Percentiles rank a stretch among this genome's conserved stretches.
phyloP scores from a whole-genome alignment of 164 flowering plant species.

The Umbilicus rupestris region DNA sequence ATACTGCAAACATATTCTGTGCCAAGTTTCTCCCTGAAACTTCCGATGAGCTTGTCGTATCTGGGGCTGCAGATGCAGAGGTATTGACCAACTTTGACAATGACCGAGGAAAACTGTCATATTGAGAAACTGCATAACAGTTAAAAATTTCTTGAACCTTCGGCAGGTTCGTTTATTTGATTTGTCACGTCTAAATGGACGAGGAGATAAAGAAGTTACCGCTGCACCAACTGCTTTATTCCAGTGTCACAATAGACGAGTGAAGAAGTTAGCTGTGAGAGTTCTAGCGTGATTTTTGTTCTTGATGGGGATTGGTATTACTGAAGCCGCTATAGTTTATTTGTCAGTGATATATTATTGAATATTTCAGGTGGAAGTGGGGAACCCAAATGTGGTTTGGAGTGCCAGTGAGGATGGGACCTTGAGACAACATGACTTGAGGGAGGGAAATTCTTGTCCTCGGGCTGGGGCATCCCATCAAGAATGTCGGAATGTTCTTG shows the following conservation, averaged over 20 bases:
- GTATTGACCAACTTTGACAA: constrained; percentile 24
- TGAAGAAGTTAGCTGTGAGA: constrained; percentile 86
- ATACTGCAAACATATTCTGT: constrained; percentile 85
- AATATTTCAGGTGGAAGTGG: constrained; percentile 69
- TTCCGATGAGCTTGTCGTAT: constrained; percentile 83
- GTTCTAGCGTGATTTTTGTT: background rate
- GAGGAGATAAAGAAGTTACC: constrained; percentile 36
- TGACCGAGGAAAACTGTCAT: background rate
- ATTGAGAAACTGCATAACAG: background rate
- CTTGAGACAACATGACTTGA: constrained; percentile 88
- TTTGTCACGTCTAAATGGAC: constrained; percentile 51
- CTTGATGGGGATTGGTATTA: background rate
- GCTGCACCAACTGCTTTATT: constrained; percentile 51
- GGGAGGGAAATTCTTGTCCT: constrained; percentile 87
- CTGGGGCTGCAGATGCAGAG: constrained; percentile 94
- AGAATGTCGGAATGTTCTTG: constrained; percentile 83
- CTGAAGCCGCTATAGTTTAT: background rate
- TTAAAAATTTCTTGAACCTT: constrained; percentile 8
- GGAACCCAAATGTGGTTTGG: constrained; percentile 94
- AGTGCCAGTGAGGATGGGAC: constrained; percentile 99
- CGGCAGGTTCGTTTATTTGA: constrained; percentile 68
- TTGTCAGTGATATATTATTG: constrained; percentile 1
- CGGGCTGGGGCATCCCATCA: constrained; percentile 77
- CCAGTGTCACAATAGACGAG: constrained; percentile 84
- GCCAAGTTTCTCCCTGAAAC: constrained; percentile 92